A percentile compares a stretch with the other conserved stretches of the same genome.
phyloP scores from a whole-genome alignment of 805 yeast genomes.

The Candida xiaguanensis region DNA sequence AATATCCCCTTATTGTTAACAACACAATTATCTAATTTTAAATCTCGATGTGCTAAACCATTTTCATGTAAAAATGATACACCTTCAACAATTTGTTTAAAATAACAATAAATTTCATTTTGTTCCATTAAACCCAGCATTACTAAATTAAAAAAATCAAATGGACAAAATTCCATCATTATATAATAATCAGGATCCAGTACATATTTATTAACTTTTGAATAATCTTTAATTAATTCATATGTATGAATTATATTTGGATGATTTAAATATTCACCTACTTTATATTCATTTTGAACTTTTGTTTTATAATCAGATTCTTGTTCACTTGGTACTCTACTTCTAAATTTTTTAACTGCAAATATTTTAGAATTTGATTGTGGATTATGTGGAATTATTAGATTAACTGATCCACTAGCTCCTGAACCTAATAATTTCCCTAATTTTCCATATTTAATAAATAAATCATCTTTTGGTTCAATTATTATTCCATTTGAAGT shows the following conservation, averaged over 20 bases:
- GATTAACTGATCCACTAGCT: slow-evolving; percentile 90
- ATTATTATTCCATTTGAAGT: not conserved
- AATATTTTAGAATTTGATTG: slow-evolving; percentile 39
- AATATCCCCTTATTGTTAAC: slow-evolving; percentile 70
- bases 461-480: slow-evolving; percentile 16
- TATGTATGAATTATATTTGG: slow-evolving; percentile 76
- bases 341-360: slow-evolving; percentile 85
- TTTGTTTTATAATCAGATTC: slow-evolving; percentile 70
- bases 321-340: slow-evolving; percentile 58
- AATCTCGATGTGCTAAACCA: slow-evolving; percentile 91
- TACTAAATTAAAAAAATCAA: slow-evolving; percentile 87
- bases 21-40: slow-evolving; percentile 91
- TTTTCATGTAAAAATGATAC: slow-evolving; percentile 69
- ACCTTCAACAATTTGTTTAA: slow-evolving; percentile 76
- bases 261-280: slow-evolving; percentile 72
- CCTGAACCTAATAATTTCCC: slow-evolving; percentile 84
- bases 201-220: slow-evolving; percentile 2
- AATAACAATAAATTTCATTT: slow-evolving; percentile 73
- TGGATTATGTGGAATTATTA: slow-evolving; percentile 59
- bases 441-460: slow-evolving; percentile 60
- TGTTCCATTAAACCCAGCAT: slow-evolving; percentile 80
- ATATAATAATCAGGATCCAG: slow-evolving; percentile 47
- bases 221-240: slow-evolving; percentile 66
- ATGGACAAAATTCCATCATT: slow-evolving; percentile 91
- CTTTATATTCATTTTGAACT: slow-evolving; percentile 76